phyloP scores from a whole-genome alignment of 768 basidiomycete genomes.

The Tricholoma bakamatsutake region DNA sequence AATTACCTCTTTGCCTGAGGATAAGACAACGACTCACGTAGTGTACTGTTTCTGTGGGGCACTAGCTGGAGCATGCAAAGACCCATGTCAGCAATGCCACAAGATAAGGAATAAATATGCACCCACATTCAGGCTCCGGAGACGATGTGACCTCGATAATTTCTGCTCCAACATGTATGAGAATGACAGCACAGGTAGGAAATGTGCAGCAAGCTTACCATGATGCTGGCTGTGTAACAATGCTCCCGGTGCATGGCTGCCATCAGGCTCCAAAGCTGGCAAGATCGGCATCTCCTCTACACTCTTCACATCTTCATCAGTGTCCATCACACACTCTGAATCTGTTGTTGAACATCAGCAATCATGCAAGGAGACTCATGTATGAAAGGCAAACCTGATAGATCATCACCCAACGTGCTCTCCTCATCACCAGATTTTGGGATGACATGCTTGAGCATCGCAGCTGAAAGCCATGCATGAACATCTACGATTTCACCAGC shows the following conservation, averaged over 20 bases:
- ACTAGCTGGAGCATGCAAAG: too few relatives aligned
- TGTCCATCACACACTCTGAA: too few relatives aligned
- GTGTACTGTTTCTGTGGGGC: too few relatives aligned
- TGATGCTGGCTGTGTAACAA: background rate
- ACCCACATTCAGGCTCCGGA: background rate
- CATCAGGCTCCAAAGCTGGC: background rate
- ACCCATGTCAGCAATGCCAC: background rate
- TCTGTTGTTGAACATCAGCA: too few relatives aligned
- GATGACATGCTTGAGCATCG: background rate
- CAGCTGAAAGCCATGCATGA: background rate
- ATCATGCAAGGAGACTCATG: too few relatives aligned
- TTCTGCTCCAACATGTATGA: background rate
- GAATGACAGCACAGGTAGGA: too few relatives aligned
- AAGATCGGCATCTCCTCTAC: background rate
- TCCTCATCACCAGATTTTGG: too few relatives aligned
- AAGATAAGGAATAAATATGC: background rate
- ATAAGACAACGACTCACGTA: too few relatives aligned
- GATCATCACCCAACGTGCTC: too few relatives aligned
- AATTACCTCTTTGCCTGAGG: background rate
- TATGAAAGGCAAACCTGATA: too few relatives aligned
- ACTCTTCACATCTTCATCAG: background rate
- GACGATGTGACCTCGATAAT: background rate
- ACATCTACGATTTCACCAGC: background rate
- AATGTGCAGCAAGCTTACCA: background rate
- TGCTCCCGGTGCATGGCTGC: background rate